A percentile compares a stretch with the other conserved stretches of the same genome.
Evolutionary conservation across 106 monocot species (phyloP).

Genomic region (Acorus gramineus): DNA sequence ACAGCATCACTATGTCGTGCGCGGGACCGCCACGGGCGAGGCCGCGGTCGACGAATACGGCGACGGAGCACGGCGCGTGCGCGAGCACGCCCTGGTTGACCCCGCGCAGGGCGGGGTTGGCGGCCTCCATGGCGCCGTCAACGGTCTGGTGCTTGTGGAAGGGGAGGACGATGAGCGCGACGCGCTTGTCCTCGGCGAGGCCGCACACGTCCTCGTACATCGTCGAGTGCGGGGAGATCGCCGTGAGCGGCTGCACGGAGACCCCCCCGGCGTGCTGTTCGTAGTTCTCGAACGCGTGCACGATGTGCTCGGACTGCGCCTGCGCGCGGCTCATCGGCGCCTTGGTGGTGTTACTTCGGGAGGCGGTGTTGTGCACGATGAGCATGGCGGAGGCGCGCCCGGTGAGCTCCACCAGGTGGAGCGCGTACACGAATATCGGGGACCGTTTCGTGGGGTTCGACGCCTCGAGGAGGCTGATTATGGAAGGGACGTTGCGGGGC

Average conservation of each 20-base stretch:
- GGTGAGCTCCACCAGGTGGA: too few species aligned
- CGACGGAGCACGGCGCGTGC: conserved; percentile 11
- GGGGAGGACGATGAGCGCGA: conserved; percentile 9
- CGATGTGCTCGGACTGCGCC: too few species aligned
- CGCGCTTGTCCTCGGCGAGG: conserved; percentile 13
- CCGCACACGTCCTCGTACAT: conserved; percentile 21
- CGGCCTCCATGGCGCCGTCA: conserved; percentile 5
- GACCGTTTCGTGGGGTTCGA: too few species aligned
- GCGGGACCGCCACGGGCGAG: background rate
- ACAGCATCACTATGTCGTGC: conserved; percentile 5
- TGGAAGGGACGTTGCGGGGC: too few species aligned
- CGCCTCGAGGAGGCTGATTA: too few species aligned
- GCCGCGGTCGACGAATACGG: conserved; percentile 14
- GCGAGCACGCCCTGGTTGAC: conserved; percentile 14
- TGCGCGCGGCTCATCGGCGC: too few species aligned
- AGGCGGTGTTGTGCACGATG: too few species aligned
- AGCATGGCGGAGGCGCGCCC: too few species aligned
- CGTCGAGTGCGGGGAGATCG: conserved; percentile 13
- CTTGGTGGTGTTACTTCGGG: too few species aligned
- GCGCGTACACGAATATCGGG: too few species aligned
- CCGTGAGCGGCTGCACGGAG: conserved; percentile 10
- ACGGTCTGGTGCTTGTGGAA: conserved; percentile 10
- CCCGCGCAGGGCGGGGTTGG: background rate
- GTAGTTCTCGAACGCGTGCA: conserved; percentile 7
- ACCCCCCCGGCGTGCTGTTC: conserved; percentile 3